Evolutionary conservation across 1,139 yeast species (phyloP), one percentile per base, ranked within the genome.

Genomic region (Debaryomycetaceae sp.): DNA sequence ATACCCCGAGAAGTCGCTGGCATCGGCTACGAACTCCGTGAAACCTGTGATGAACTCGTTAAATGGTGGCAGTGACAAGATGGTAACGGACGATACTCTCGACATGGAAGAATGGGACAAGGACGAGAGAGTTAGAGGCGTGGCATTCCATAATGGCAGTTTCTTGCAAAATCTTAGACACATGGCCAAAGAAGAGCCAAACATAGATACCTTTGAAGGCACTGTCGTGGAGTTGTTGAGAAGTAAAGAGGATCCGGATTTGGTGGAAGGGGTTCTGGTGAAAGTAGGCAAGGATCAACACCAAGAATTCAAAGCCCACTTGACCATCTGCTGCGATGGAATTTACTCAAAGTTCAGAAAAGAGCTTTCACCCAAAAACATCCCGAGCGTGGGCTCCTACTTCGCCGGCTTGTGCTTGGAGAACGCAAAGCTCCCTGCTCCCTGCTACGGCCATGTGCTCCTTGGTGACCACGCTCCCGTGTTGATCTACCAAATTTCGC

Each of bases 331-430:
- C 44, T 89, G 96, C 59, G 99, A 93, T 65, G 99, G 99, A 45
- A 91, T 93, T 48, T 90, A 89, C 59, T 89, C 97, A 48, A 90
- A 86, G 63, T 90, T 93, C 71, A 80, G 99, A 61, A 87, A 83
- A 60, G 84, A 83, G 50, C 73, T 87, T 43, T 65, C 77, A 14
- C 70, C 78, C 14, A 69, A 76, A 34, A 76, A 80, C 54, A 74
- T 76, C 24, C 95, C 97, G 5, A 57, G 64, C 0, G 80, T 88
- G 24, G 87, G 84, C 24, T 88, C 97, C 5, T 86, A 93, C 58
- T 95, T 93, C 63, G 86, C 91, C 24, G 98, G 97, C 3, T 69
- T 93, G 55, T 82, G 87, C 42, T 72, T 93, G 53, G 71, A 76
- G 51, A 72, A 91, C 61, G 91, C 96, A 5, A 70, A 69, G 17